Evolutionary conservation across 1,284 basidiomycete genomes (phyloP), one percentile per base, ranked within the genome.

Genomic region (Sparassis latifolia): DNA sequence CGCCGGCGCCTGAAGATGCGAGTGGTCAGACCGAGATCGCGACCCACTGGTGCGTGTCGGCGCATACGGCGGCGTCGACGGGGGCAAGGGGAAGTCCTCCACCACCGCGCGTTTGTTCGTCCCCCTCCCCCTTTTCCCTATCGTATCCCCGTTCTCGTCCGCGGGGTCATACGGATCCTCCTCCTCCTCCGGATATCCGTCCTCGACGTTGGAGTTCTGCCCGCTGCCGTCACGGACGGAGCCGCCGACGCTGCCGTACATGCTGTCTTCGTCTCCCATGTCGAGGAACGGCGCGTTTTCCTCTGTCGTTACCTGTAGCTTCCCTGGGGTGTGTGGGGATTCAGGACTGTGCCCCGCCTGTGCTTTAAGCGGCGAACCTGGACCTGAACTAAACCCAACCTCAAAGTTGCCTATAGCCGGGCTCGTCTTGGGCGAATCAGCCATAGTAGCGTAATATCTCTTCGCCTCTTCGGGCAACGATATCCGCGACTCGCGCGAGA

Each of bases 401-500:
- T 38, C 44, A 37, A 54, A 58, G 9, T 69, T 45, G 29, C 52
- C 52, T 47, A 57, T 46, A 10, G 68, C 61, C 3, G 83, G 79
- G 58, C 78, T 84, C n/a, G 76, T 66, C 5, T 70, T 59, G 4
- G 84, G 82, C 5, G 80, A 81, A 45, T 87, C 84, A 29, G 66
- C 66, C 76, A 86, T 81, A 55, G 75, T 79, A 37, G 79, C 74
- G 50, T 87, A 84, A 60, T 86, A 89, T 42, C 76, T 78, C 55
- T 72, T 79, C 12, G 84, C 82, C 64, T 89, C 88, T 52, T 88
- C 86, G 1, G 87, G 84, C 33, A 88, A 71, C 35, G 81, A 80
- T 47, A 84, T 78, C 33, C 77, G 75, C 10, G 84, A 88, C 45
- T 84, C 83, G 51, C 76, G 72, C 10, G 71, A 71, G 28, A 65